Percentiles rank a stretch among this genome's conserved stretches.
These are phyloP conservation scores for Dispira parvispora DNA, from an alignment of 192 early-diverging fungal genomes.

Conservation along the genomic window DNA sequence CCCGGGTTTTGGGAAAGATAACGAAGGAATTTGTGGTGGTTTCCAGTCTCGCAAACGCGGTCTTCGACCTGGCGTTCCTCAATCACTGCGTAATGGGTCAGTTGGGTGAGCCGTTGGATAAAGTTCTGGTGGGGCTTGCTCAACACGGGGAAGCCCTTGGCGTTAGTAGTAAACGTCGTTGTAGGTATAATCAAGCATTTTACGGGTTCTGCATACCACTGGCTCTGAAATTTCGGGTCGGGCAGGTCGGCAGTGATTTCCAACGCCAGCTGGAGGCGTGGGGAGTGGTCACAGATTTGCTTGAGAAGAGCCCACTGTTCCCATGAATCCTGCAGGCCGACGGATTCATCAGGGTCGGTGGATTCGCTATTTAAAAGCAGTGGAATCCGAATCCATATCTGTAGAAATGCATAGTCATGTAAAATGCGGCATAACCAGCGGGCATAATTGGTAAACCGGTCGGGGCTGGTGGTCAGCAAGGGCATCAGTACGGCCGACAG, in stretches of 20 bases:
- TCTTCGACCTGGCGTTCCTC: neutral
- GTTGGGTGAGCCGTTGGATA: slow-evolving; percentile 24
- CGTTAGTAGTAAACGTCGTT: slow-evolving; percentile 55
- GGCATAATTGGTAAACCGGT: slow-evolving; percentile 35
- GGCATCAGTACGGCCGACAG: slow-evolving; percentile 38
- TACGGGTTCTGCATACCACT: slow-evolving; percentile 85
- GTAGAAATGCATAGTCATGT: slow-evolving; percentile 21
- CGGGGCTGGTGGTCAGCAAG: slow-evolving; percentile 14
- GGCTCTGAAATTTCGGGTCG: slow-evolving; percentile 23
- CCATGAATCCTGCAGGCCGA: slow-evolving; percentile 37
- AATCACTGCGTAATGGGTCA: slow-evolving; percentile 10
- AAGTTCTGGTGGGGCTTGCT: slow-evolving; percentile 57
- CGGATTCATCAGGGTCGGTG: neutral
- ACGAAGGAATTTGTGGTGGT: slow-evolving; percentile 63
- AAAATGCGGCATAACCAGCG: slow-evolving; percentile 24
- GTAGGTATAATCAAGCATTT: slow-evolving; percentile 54
- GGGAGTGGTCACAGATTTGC: slow-evolving; percentile 44
- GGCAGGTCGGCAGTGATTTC: slow-evolving; percentile 33
- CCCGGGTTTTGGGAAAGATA: slow-evolving; percentile 49
- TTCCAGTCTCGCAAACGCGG: neutral
- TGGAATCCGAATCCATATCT: slow-evolving; percentile 34
- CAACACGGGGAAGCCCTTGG: slow-evolving; percentile 78
- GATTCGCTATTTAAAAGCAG: slow-evolving; percentile 1
- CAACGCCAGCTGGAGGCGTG: slow-evolving; percentile 37
- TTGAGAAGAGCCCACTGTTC: slow-evolving; percentile 63